phyloP scores from a whole-genome alignment of 2,329 filamentous ascomycete genomes.

The Penicillium sp. region DNA sequence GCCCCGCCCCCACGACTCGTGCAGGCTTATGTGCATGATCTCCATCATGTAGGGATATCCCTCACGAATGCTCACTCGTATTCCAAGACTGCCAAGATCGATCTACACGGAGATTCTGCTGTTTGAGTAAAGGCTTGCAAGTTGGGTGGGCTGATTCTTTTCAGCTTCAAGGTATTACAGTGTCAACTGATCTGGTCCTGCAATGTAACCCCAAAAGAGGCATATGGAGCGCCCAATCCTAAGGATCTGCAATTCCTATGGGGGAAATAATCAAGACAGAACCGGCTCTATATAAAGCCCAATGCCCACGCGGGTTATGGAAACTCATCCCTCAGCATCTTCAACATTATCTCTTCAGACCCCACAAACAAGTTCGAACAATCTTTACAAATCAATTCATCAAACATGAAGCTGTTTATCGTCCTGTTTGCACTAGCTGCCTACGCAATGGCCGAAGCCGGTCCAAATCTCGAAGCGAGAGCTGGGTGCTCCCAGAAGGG shows the following conservation, averaged over 20 bases:
- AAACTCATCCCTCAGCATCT: background rate
- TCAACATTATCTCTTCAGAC: background rate
- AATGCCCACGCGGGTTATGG: background rate
- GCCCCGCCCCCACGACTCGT: background rate
- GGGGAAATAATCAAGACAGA: background rate
- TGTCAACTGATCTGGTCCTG: background rate
- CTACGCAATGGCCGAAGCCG: slow-evolving; percentile 3
- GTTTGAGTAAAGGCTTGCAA: background rate
- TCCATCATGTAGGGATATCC: background rate
- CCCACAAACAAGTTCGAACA: background rate
- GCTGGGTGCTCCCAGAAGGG: slow-evolving; percentile 9
- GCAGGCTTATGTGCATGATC: background rate
- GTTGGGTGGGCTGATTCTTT: background rate
- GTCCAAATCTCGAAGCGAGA: slow-evolving; percentile 44
- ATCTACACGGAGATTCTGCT: background rate
- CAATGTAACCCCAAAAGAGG: background rate
- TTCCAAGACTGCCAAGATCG: background rate
- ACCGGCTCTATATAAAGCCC: background rate
- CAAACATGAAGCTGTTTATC: slow-evolving; percentile 3
- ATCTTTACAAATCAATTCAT: background rate
- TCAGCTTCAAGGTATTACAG: no score
- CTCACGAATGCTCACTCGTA: background rate
- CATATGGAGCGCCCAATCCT: no score
- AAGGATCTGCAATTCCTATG: no score
- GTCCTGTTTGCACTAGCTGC: slow-evolving; percentile 1